Evolutionary conservation across 495 filamentous ascomycete species (phyloP), one percentile per base, ranked within the genome.

Genomic region (Astrocystis sublimbata): DNA sequence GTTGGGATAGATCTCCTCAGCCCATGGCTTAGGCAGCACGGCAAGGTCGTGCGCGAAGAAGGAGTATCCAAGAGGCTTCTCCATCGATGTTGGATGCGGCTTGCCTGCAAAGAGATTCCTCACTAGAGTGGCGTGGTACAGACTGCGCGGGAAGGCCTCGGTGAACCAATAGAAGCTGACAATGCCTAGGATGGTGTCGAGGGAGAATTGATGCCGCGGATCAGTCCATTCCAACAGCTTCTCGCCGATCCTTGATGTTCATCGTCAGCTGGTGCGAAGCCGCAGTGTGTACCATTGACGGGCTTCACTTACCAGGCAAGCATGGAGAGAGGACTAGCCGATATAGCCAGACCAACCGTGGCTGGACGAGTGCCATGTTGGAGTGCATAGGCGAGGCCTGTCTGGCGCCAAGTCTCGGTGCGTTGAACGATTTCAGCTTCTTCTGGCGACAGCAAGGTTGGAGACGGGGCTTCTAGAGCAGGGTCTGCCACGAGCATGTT

Each of bases 81-180:
- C 58, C 49, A 82, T 76, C 59, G 73, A 78, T 49, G 66, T 75
- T 21, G 76, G 62, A 15, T 70, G 68, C 26, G 71, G 47, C 59
- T 68, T 68, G 23, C 61, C 60, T 64, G 43, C 50, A 47, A 58
- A 64, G 61, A 40, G 13, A 80, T 81, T 68, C 84, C 88, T 0
- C 73, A 40, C 23, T 3, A 66, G 61, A 28, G 72, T 68, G 9
- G 64, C 54, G 38, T 62, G 76, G 68, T 87, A 90, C 40, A 90
- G 81, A 2, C 78, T 73, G 5, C 81, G 75, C 7, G 83, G 78
- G 47, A 85, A 85, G 3, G 80, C 80, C 6, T 86, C 75, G 0
- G 86, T 89, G 28, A 89, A 78, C 88, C 88, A 90, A 71, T 87
- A 91, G 19, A 89, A 68, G 2, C 79, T 83, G 21, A 88, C 75